Evolutionary conservation across 108 stramenopile genomes (phyloP).

Genomic region (Nannochloropsis oceanica): DNA sequence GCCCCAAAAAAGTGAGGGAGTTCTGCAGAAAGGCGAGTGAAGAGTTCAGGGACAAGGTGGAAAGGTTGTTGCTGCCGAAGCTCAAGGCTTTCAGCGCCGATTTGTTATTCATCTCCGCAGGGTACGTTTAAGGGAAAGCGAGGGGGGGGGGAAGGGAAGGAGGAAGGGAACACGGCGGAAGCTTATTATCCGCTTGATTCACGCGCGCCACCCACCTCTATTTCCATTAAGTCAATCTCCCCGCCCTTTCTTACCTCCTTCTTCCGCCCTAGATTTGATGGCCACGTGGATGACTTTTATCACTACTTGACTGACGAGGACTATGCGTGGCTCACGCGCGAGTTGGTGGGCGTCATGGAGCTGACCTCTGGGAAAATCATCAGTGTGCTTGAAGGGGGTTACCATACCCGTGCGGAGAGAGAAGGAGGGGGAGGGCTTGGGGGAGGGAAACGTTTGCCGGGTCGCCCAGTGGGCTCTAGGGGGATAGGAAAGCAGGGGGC

Average conservation of each 20-base stretch:
- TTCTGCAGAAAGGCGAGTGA: background rate
- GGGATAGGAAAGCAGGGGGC: background rate
- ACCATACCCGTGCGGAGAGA: conserved; percentile 18
- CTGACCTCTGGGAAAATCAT: conserved; percentile 56
- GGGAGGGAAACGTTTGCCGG: background rate
- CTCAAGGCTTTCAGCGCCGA: conserved; percentile 13
- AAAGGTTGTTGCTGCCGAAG: conserved; percentile 3
- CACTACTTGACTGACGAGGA: conserved; percentile 18
- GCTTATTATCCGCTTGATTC: no score
- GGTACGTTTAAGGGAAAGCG: background rate
- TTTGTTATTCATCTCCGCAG: conserved; percentile 19
- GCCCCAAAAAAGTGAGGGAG: background rate
- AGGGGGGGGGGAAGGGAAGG: no score
- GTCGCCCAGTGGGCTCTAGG: background rate
- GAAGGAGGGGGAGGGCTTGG: background rate
- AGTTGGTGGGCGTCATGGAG: background rate
- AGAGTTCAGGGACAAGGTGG: conserved; percentile 8
- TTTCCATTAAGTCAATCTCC: background rate
- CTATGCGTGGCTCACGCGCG: conserved; percentile 20
- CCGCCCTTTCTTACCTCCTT: background rate
- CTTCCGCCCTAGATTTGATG: conserved; percentile 1
- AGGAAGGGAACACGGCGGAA: background rate
- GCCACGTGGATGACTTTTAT: conserved; percentile 20
- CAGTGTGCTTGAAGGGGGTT: conserved; percentile 84
- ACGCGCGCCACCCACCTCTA: no score